phyloP scores from a whole-genome alignment of 1,139 yeast genomes.

The Wickerhamomyces sp. region DNA sequence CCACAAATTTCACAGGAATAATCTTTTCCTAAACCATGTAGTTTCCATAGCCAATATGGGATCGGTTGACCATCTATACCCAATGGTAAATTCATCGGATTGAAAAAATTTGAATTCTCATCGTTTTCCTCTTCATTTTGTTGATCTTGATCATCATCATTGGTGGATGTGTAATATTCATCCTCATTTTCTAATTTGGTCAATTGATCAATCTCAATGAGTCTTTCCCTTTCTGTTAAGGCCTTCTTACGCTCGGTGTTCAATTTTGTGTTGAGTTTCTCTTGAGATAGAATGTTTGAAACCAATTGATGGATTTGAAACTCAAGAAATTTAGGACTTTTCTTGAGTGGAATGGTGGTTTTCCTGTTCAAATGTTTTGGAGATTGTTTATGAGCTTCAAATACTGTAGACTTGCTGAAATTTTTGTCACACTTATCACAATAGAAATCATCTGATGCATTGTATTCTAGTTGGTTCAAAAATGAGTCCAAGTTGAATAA shows the following conservation, averaged over 20 bases:
- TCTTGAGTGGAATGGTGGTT: background rate
- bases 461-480: constrained; percentile 33
- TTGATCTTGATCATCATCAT: constrained; percentile 20
- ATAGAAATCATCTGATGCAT: constrained; percentile 30
- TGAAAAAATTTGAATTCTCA: constrained; percentile 18
- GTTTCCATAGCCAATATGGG: constrained; percentile 88
- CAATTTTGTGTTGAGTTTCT: constrained; percentile 45
- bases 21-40: constrained; percentile 76
- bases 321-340: constrained; percentile 28
- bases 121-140: constrained; percentile 18
- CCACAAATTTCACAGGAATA: constrained; percentile 89
- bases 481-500: constrained; percentile 37
- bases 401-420: constrained; percentile 66
- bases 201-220: constrained; percentile 46
- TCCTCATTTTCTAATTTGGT: constrained; percentile 28
- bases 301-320: constrained; percentile 32
- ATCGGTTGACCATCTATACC: constrained; percentile 92
- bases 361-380: constrained; percentile 66
- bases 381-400: constrained; percentile 63
- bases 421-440: constrained; percentile 63
- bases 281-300: constrained; percentile 26
- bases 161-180: constrained; percentile 17
- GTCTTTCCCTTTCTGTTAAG: constrained; percentile 69
- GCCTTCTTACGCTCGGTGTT: constrained; percentile 65
- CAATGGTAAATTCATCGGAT: constrained; percentile 61